Evolutionary conservation across 2,329 filamentous ascomycete species (phyloP).

Genomic region (Arthrobotrys sinensis): DNA sequence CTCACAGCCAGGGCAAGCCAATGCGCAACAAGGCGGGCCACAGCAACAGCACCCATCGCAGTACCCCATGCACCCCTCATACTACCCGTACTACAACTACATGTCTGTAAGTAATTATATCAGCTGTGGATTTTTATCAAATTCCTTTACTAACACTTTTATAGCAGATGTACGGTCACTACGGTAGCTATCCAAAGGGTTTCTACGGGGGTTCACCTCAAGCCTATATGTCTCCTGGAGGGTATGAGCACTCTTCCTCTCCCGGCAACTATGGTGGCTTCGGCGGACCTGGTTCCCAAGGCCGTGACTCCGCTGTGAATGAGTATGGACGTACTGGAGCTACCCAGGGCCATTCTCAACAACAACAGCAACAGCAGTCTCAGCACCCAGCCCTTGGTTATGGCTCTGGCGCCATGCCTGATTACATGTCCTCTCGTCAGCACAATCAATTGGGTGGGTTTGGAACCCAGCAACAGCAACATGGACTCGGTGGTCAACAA

Average conservation of each 20-base stretch:
- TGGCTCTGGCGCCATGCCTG: constrained; percentile 62
- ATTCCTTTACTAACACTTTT: constrained; percentile 67
- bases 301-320: constrained; percentile 62
- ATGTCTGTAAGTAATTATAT: constrained; percentile 73
- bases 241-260: constrained; percentile 76
- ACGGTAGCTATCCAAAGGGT: constrained; percentile 49
- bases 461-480: constrained; percentile 63
- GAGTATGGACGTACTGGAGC: constrained; percentile 64
- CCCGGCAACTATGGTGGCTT: constrained; percentile 75
- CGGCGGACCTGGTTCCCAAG: constrained; percentile 65
- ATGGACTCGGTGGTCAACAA: constrained; percentile 63
- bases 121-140: constrained; percentile 67
- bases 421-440: constrained; percentile 63
- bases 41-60: constrained; percentile 70
- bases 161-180: constrained; percentile 66
- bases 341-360: constrained; percentile 63
- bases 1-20: constrained; percentile 82
- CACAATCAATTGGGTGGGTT: constrained; percentile 61
- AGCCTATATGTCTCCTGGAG: constrained; percentile 73
- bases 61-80: constrained; percentile 75
- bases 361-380: constrained; percentile 65
- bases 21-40: constrained; percentile 72
- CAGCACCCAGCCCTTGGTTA: constrained; percentile 63
- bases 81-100: constrained; percentile 76
- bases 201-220: constrained; percentile 75